These are phyloP conservation scores for Tetrastigma voinierianum DNA, from an alignment of 164 flowering plant species.

Conservation along the genomic window DNA sequence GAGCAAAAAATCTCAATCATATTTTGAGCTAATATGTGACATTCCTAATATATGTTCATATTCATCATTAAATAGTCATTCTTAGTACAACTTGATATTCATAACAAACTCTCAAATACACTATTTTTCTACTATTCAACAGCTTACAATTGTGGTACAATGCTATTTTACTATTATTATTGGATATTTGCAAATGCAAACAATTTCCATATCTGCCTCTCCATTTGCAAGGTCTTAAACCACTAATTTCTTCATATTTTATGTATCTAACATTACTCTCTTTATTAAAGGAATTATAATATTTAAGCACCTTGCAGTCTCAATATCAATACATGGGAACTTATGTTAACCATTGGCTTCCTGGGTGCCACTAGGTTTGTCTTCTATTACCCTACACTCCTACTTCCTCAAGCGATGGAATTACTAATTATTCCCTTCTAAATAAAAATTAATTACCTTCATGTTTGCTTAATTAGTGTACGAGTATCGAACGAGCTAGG, in stretches of 20 bases:
- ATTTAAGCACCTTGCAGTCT: slow-evolving; percentile 17
- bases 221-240: slow-evolving; percentile 24
- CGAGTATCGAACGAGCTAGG: slow-evolving; percentile 35
- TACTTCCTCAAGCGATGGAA: background rate
- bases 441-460: background rate
- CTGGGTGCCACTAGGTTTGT: slow-evolving; percentile 24
- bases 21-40: background rate
- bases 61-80: no score
- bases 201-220: slow-evolving; percentile 26
- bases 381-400: background rate
- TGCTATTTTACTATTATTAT: slow-evolving; percentile 26
- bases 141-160: slow-evolving; percentile 36
- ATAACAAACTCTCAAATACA: background rate
- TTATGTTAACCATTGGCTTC: slow-evolving; percentile 27
- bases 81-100: no score
- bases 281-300: no score
- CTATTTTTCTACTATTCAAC: background rate
- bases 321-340: slow-evolving; percentile 25
- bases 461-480: slow-evolving; percentile 22
- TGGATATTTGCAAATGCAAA: slow-evolving; percentile 33
- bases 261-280: background rate
- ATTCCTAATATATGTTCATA: no score
- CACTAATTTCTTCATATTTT: background rate
- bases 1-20: background rate
- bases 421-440: no score